Percentiles rank a stretch among this genome's conserved stretches.
phyloP scores from a whole-genome alignment of 192 early-diverging fungal genomes.

The Coemansia sp. region DNA sequence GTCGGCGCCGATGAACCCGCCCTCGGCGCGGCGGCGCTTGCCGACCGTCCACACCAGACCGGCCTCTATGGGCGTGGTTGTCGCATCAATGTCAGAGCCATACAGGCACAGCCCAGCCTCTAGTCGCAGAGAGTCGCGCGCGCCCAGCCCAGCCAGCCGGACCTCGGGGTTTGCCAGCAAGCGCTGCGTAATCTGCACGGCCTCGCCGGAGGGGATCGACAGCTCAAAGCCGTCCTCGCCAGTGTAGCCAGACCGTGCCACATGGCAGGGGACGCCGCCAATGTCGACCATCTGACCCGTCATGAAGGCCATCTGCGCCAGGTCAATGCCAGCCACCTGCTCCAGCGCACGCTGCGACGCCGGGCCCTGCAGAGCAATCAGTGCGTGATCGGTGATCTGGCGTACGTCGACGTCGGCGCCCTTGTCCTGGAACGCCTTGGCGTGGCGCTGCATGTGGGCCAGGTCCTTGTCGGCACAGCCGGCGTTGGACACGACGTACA shows the following conservation, averaged over 20 bases:
- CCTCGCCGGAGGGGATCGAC: slow-evolving; percentile 72
- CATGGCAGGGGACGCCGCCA: slow-evolving; percentile 71
- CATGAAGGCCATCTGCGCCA: slow-evolving; percentile 88
- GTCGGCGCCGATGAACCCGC: slow-evolving; percentile 87
- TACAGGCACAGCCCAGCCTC: slow-evolving; percentile 98
- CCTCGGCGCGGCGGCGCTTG: slow-evolving; percentile 79
- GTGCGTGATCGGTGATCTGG: slow-evolving; percentile 76
- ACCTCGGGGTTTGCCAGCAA: slow-evolving; percentile 68
- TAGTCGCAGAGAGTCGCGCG: slow-evolving; percentile 89
- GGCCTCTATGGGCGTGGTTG: slow-evolving; percentile 87
- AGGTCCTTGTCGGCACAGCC: slow-evolving; percentile 96
- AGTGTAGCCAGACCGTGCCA: slow-evolving; percentile 96
- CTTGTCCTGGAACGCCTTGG: slow-evolving; percentile 72
- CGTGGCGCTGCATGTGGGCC: slow-evolving; percentile 75
- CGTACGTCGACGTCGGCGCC: slow-evolving; percentile 87
- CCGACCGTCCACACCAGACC: slow-evolving; percentile 94
- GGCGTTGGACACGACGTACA: slow-evolving; percentile 95
- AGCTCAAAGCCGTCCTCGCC: slow-evolving; percentile 99
- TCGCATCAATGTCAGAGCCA: slow-evolving; percentile 91
- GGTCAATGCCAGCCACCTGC: slow-evolving; percentile 48
- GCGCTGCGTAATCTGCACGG: slow-evolving; percentile 59
- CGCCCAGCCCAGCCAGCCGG: slow-evolving; percentile 89
- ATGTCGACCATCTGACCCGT: slow-evolving; percentile 65
- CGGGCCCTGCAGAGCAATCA: slow-evolving; percentile 93
- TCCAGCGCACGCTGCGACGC: slow-evolving; percentile 67